Conservation (phyloP, 2,329 filamentous ascomycete species). For the Scedosporium dehoogii region DNA sequence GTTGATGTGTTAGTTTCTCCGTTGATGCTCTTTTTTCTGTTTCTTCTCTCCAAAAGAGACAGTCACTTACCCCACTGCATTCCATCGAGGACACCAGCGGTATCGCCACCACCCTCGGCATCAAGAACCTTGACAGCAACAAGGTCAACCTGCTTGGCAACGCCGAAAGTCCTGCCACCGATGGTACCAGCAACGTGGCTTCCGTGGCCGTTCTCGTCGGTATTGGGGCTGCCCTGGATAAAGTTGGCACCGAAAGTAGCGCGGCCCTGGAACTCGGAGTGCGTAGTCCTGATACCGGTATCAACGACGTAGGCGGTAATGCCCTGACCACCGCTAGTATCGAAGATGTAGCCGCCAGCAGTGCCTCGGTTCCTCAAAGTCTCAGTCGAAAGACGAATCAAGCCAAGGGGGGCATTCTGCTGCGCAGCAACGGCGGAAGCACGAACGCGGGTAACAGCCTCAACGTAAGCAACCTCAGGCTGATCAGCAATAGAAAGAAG, state of each 20-base stretch:
- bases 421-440: conserved; percentile 36
- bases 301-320: conserved; percentile 56
- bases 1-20: not conserved
- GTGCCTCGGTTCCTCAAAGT: conserved; percentile 16
- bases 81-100: conserved; percentile 41
- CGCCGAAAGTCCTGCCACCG: conserved; percentile 49
- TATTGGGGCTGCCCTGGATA: conserved; percentile 33
- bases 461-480: conserved; percentile 40
- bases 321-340: conserved; percentile 40
- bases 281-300: conserved; percentile 49
- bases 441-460: conserved; percentile 41
- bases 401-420: conserved; percentile 40
- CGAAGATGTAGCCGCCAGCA: conserved; percentile 36
- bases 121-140: conserved; percentile 54
- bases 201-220: conserved; percentile 53
- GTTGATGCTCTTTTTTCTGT: not conserved
- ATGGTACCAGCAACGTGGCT: conserved; percentile 55
- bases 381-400: conserved; percentile 42
- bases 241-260: conserved; percentile 44
- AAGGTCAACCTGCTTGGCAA: conserved; percentile 46
- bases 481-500: conserved; percentile 37
- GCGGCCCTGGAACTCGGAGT: conserved; percentile 46
- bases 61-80: conserved; percentile 37
- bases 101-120: conserved; percentile 25
- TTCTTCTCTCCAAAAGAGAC: not conserved